phyloP scores from a whole-genome alignment of 305 asterid genomes.

The Fraxinus paxiana region DNA sequence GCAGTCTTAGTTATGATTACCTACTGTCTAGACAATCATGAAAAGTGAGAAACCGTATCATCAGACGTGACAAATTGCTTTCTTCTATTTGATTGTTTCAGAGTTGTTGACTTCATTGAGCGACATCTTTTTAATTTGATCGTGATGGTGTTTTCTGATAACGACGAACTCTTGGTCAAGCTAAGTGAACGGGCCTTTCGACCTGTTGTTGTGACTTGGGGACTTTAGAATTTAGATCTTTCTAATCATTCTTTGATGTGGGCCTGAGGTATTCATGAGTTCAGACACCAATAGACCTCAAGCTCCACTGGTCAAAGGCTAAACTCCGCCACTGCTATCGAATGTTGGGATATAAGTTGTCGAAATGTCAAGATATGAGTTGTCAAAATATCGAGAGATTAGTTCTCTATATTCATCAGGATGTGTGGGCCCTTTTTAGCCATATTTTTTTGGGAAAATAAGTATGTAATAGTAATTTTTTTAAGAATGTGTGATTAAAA shows the following conservation, averaged over 20 bases:
- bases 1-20: too few species aligned
- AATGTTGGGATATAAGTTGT: not conserved
- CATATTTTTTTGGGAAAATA: too few species aligned
- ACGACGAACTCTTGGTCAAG: not conserved
- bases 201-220: not conserved
- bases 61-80: not conserved
- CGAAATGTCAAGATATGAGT: not conserved
- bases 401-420: not conserved
- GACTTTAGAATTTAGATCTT: not conserved
- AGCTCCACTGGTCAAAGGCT: not conserved
- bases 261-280: not conserved
- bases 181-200: not conserved
- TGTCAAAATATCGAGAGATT: not conserved
- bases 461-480: not conserved
- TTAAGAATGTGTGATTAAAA: not conserved
- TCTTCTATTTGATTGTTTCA: not conserved
- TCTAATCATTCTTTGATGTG: not conserved
- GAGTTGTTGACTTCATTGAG: not conserved
- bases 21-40: not conserved
- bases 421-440: not conserved
- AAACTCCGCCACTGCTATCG: not conserved
- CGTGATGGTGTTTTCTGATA: not conserved
- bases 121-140: not conserved
- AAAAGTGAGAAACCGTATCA: not conserved
- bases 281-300: not conserved